Conservation (phyloP, 1,284 basidiomycete genomes). For the Malassezia slooffiae region DNA sequence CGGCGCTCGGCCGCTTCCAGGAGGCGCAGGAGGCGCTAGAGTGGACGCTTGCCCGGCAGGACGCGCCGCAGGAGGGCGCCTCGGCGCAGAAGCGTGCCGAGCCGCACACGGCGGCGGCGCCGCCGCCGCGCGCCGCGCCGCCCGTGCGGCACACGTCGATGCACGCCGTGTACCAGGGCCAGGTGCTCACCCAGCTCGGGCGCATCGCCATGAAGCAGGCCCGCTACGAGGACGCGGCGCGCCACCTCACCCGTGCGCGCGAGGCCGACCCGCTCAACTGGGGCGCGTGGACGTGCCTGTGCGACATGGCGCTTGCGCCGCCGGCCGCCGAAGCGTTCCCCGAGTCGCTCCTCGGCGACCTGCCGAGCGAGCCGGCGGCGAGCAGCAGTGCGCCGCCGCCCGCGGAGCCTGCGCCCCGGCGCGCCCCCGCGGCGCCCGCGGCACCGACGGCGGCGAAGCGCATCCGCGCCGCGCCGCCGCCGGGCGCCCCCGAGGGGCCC, state of each 20-base stretch:
- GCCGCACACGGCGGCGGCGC: slow-evolving; percentile 9
- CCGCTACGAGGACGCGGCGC: slow-evolving; percentile 20
- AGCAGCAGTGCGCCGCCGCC: slow-evolving; percentile 14
- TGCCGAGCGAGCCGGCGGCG: slow-evolving; percentile 17
- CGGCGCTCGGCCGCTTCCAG: slow-evolving; percentile 20
- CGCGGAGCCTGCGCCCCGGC: background rate
- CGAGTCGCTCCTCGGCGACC: slow-evolving; percentile 17
- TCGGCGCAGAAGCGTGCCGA: slow-evolving; percentile 17
- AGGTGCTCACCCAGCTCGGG: slow-evolving; percentile 25
- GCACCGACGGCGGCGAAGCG: background rate
- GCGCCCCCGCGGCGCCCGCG: background rate
- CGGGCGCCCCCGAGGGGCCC: background rate
- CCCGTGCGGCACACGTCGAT: slow-evolving; percentile 3
- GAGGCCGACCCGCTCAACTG: slow-evolving; percentile 31
- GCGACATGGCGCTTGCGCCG: slow-evolving; percentile 24
- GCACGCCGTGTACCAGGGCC: slow-evolving; percentile 13
- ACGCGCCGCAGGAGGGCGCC: slow-evolving; percentile 2
- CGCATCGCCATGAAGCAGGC: slow-evolving; percentile 23
- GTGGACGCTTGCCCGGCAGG: slow-evolving; percentile 8
- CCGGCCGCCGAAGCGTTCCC: slow-evolving; percentile 18
- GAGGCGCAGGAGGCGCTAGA: slow-evolving; percentile 29
- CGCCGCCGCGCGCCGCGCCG: background rate
- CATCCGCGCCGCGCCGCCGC: background rate
- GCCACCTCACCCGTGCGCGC: slow-evolving; percentile 19
- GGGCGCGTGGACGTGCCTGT: slow-evolving; percentile 34